A percentile compares a stretch with the other conserved stretches of the same genome.
These are phyloP conservation scores for Aureobasidium mangrovei DNA, from an alignment of 2,329 filamentous ascomycete genomes.

Conservation along the genomic window DNA sequence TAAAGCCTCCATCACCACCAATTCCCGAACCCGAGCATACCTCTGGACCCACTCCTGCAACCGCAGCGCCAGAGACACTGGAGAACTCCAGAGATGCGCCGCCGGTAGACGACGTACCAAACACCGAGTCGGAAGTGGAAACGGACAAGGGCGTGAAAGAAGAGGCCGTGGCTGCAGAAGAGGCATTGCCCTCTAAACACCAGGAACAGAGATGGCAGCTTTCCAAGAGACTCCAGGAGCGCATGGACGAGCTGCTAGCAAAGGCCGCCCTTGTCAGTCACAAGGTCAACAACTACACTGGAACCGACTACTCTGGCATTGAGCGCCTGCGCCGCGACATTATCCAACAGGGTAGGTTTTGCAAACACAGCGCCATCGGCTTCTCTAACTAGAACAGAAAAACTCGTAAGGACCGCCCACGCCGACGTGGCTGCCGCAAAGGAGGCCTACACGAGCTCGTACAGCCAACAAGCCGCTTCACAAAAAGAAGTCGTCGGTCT, in stretches of 20 bases:
- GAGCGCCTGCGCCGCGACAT: slow-evolving; percentile 77
- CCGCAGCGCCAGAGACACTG: neutral
- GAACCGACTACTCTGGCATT: slow-evolving; percentile 76
- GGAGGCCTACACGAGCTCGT: slow-evolving; percentile 70
- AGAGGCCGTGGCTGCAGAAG: slow-evolving; percentile 14
- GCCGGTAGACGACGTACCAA: neutral
- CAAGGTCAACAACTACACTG: slow-evolving; percentile 86
- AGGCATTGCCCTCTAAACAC: slow-evolving; percentile 44
- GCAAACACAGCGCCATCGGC: slow-evolving; percentile 1
- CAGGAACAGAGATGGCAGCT: slow-evolving; percentile 47
- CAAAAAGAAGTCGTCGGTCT: slow-evolving; percentile 94
- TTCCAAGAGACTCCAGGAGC: slow-evolving; percentile 53
- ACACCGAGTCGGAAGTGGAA: neutral
- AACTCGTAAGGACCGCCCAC: slow-evolving; percentile 50
- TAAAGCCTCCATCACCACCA: neutral
- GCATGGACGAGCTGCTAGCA: slow-evolving; percentile 85
- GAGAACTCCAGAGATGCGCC: neutral
- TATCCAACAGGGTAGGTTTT: slow-evolving; percentile 47
- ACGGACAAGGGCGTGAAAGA: neutral
- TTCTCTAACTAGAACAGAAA: slow-evolving; percentile 34
- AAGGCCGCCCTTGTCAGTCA: slow-evolving; percentile 79
- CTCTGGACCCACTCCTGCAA: neutral
- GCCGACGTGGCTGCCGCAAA: slow-evolving; percentile 62
- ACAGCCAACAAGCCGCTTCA: slow-evolving; percentile 71
- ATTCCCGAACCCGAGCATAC: neutral